Evolutionary conservation across 225 moss, liverwort and hornwort species (phyloP), one percentile per base, ranked within the genome.

Genomic region (Polytrichum formosum): DNA sequence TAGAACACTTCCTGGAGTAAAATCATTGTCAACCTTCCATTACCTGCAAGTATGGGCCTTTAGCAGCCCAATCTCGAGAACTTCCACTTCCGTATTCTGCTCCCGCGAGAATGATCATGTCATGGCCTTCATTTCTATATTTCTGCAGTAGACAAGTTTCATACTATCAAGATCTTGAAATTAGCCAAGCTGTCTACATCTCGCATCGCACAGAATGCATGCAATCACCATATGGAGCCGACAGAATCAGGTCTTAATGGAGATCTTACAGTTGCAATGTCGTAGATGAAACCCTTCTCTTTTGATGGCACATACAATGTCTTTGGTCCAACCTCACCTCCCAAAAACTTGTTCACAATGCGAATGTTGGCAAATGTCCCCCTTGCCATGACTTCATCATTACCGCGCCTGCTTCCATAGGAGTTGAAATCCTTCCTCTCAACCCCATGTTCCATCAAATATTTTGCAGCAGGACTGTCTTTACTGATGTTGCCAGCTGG

Each of bases 61-160:
- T 97, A 6, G 96, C 96, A 82, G 96, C 96, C 96, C 96, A 97
- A 82, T 97, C 96, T 75, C 96, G 92, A 71, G 96, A 97, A 74
- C 96, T 97, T 26, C 96, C 96, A 72, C 96, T 97, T 65, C 96
- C 96, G 54, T 97, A 97, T 75, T 97, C 96, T 46, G 96, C 89
- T 73, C 96, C 93, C 22, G 96, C 96, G 33, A 97, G 79, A 54
- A 97, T 90, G 17, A 93, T 88, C 28, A 80, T 88, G 54, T 92
- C 89, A 6, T 78, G 73, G n/a, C 93, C 96, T 35, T 81, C 91
- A 2, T 93, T 84, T 70, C 70, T 81, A 85, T 91, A 97, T 88
- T 78, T 97, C 96, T 97, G 89, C 73, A 79, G 31, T 22, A 68
- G 7, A 26, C 63, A 27, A 78, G 13, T 7, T 46, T 16, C 46